Evolutionary conservation across 495 filamentous ascomycete genomes (phyloP).

Genomic region (Tuber microsphaerosporum): DNA sequence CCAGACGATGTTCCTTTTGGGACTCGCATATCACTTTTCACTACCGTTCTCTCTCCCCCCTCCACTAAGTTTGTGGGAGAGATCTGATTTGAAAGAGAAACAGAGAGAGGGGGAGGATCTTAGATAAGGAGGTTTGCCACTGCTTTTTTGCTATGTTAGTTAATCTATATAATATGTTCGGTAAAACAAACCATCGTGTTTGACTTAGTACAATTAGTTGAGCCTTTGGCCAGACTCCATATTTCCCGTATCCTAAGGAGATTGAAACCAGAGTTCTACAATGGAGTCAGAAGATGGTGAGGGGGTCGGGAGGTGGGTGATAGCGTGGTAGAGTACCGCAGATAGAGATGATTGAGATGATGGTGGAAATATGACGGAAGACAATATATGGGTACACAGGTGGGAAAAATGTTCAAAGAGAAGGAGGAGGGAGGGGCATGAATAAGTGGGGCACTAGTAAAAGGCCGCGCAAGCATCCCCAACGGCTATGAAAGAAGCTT

Average conservation of each 20-base stretch:
- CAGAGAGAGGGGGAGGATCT: constrained; percentile 9
- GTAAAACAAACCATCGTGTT: not conserved
- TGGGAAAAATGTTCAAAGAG: not conserved
- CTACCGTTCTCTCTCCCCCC: not conserved
- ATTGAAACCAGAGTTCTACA: not conserved
- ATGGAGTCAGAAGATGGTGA: not conserved
- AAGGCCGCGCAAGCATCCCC: constrained; percentile 1
- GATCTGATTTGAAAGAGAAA: constrained; percentile 15
- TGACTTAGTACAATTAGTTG: not conserved
- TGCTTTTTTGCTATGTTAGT: not conserved
- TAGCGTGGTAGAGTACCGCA: not conserved
- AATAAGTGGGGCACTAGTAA: not conserved
- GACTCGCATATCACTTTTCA: constrained; percentile 4
- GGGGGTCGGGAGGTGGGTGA: not conserved
- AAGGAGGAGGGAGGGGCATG: not conserved
- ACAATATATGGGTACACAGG: not conserved
- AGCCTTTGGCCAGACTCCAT: not conserved
- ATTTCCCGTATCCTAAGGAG: not conserved
- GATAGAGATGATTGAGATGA: not conserved
- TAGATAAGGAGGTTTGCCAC: not conserved
- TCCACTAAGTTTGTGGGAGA: not conserved
- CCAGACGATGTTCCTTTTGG: not conserved
- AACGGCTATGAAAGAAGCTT: constrained; percentile 5
- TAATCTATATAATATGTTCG: not conserved
- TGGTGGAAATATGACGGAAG: not conserved